Evolutionary conservation across 2,329 filamentous ascomycete genomes (phyloP).

Genomic region (Paracamarosporium sp.): DNA sequence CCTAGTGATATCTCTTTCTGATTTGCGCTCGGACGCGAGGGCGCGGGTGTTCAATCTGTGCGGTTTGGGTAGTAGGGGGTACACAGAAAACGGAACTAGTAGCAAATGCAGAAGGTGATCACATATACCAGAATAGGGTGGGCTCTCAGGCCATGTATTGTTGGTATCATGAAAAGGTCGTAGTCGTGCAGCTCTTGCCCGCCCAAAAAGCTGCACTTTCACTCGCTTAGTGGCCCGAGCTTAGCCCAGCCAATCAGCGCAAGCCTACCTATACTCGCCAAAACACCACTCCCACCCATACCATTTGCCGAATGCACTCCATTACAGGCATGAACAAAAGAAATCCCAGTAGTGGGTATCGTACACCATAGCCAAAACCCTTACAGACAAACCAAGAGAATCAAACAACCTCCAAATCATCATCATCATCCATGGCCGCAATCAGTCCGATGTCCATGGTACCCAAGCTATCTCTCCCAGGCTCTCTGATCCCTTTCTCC

Average conservation of each 20-base stretch:
- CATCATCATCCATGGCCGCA: slow-evolving; percentile 50
- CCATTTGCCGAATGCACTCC: slow-evolving; percentile 16
- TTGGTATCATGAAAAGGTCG: slow-evolving; percentile 19
- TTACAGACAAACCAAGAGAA: slow-evolving; percentile 3
- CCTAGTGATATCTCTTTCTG: not conserved
- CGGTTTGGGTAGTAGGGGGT: too few species aligned
- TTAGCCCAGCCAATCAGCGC: slow-evolving; percentile 36
- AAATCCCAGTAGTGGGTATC: slow-evolving; percentile 17
- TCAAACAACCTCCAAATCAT: slow-evolving; percentile 58
- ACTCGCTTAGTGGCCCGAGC: slow-evolving; percentile 35
- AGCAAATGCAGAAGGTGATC: not conserved
- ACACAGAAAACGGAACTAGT: too few species aligned
- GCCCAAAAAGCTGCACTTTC: slow-evolving; percentile 20
- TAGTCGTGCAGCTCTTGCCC: slow-evolving; percentile 19
- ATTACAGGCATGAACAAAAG: slow-evolving; percentile 8
- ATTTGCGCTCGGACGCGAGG: too few species aligned
- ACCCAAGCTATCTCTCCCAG: slow-evolving; percentile 55
- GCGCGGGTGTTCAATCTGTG: too few species aligned
- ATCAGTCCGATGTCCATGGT: slow-evolving; percentile 42
- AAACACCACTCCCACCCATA: not conserved
- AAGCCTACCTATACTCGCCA: not conserved
- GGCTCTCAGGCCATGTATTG: not conserved
- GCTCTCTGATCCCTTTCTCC: slow-evolving; percentile 57
- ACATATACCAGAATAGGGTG: not conserved
- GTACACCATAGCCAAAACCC: slow-evolving; percentile 16